A percentile compares a stretch with the other conserved stretches of the same genome.
These are phyloP conservation scores for Stephania yunnanensis DNA, from an alignment of 164 flowering plant species.

Conservation along the genomic window DNA sequence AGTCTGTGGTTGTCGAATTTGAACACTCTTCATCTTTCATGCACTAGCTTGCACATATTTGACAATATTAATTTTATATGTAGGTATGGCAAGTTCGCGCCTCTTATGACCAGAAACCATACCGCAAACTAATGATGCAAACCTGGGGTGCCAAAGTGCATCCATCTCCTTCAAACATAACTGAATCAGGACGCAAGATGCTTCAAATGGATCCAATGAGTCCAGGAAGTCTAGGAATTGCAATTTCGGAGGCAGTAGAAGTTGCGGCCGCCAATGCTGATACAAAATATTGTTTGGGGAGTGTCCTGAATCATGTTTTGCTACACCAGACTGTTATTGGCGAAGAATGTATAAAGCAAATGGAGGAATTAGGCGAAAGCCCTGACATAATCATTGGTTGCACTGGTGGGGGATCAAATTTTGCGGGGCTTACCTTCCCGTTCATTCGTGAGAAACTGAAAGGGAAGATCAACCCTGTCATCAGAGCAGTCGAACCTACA, in stretches of 20 bases:
- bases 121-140: slow-evolving; percentile 91
- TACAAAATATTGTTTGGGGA: slow-evolving; percentile 87
- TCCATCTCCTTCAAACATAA: slow-evolving; percentile 81
- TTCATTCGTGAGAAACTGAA: slow-evolving; percentile 80
- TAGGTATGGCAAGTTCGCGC: slow-evolving; percentile 99
- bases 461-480: slow-evolving; percentile 73
- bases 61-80: slow-evolving; percentile 2
- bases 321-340: slow-evolving; percentile 94
- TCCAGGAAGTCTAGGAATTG: slow-evolving; percentile 94
- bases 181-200: slow-evolving; percentile 65
- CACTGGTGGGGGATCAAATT: slow-evolving; percentile 95
- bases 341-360: slow-evolving; percentile 86
- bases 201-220: slow-evolving; percentile 63
- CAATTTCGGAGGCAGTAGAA: slow-evolving; percentile 95
- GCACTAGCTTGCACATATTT: slow-evolving; percentile 5
- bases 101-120: slow-evolving; percentile 90
- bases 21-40: background rate
- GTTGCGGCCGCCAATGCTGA: slow-evolving; percentile 65
- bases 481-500: slow-evolving; percentile 86
- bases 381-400: slow-evolving; percentile 94
- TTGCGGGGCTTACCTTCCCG: slow-evolving; percentile 86
- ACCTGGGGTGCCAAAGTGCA: slow-evolving; percentile 99
- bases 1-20: slow-evolving; percentile 1
- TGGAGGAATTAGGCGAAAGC: slow-evolving; percentile 85
- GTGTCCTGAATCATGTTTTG: slow-evolving; percentile 92